Conservation (phyloP, 768 basidiomycete species). For the Termitomyces sp. region DNA sequence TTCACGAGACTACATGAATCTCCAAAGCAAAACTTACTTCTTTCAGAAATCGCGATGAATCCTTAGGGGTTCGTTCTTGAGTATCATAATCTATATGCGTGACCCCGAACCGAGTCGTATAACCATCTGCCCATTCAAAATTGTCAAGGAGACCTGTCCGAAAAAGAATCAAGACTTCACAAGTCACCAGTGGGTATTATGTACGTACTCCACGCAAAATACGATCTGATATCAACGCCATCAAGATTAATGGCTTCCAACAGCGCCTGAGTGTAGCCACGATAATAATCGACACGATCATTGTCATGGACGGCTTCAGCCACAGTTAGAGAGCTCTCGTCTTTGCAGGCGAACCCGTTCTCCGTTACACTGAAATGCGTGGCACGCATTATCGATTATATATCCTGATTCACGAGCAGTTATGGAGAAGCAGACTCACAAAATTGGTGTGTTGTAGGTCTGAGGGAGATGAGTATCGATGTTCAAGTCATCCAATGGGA, state of each 20-base stretch:
- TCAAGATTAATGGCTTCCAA: constrained; percentile 51
- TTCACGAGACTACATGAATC: background rate
- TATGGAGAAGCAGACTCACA: constrained; percentile 26
- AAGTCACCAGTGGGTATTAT: background rate
- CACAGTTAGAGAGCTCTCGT: constrained; percentile 41
- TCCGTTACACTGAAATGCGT: constrained; percentile 49
- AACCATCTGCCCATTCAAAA: constrained; percentile 72
- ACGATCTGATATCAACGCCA: constrained; percentile 51
- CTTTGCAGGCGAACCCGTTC: constrained; percentile 64
- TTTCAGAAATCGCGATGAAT: constrained; percentile 47
- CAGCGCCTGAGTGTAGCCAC: constrained; percentile 46
- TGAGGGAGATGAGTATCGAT: constrained; percentile 3
- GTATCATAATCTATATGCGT: constrained; percentile 66
- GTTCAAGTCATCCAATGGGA: background rate
- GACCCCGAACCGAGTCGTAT: constrained; percentile 60
- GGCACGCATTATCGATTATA: background rate
- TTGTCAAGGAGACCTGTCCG: constrained; percentile 55
- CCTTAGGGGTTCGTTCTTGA: constrained; percentile 58
- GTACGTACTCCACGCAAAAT: constrained; percentile 63
- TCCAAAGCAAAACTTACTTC: constrained; percentile 17
- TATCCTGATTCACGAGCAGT: too few relatives aligned
- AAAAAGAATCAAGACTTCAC: background rate
- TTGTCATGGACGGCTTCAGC: constrained; percentile 47
- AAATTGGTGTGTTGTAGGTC: constrained; percentile 45
- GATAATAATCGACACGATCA: constrained; percentile 61